phyloP scores from a whole-genome alignment of 306 rosid species.

The Myrica gale region DNA sequence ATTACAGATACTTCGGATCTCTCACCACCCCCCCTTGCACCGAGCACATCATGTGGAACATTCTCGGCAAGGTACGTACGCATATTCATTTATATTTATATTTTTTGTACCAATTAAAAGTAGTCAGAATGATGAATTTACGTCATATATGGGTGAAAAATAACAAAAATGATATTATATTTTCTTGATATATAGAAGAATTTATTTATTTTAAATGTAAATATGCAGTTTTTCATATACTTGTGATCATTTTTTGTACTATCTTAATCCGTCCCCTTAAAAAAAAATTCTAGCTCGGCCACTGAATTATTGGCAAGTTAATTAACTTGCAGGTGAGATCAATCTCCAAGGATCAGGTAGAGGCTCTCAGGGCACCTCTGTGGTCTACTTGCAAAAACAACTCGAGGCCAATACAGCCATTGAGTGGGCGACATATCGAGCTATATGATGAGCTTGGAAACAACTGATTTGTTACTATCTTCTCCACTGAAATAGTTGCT shows the following conservation, averaged over 20 bases:
- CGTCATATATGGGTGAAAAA: too few species aligned
- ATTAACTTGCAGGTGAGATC: conserved; percentile 51
- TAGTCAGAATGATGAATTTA: too few species aligned
- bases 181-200: too few species aligned
- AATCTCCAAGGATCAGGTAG: conserved; percentile 54
- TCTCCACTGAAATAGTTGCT: not conserved
- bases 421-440: conserved; percentile 59
- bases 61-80: conserved; percentile 66
- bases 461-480: not conserved
- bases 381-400: conserved; percentile 43
- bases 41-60: conserved; percentile 66
- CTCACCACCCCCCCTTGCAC: conserved; percentile 86
- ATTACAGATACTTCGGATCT: conserved; percentile 73
- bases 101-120: too few species aligned
- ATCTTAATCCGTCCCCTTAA: too few species aligned
- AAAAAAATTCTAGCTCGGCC: too few species aligned
- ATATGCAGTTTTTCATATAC: too few species aligned
- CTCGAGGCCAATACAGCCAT: conserved; percentile 67
- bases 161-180: too few species aligned
- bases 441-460: conserved; percentile 22
- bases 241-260: too few species aligned
- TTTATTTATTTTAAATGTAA: too few species aligned
- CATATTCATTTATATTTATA: too few species aligned
- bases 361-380: conserved; percentile 59
- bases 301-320: not conserved